Evolutionary conservation across 2,329 filamentous ascomycete genomes (phyloP).

Genomic region (Fusarium newnesense): DNA sequence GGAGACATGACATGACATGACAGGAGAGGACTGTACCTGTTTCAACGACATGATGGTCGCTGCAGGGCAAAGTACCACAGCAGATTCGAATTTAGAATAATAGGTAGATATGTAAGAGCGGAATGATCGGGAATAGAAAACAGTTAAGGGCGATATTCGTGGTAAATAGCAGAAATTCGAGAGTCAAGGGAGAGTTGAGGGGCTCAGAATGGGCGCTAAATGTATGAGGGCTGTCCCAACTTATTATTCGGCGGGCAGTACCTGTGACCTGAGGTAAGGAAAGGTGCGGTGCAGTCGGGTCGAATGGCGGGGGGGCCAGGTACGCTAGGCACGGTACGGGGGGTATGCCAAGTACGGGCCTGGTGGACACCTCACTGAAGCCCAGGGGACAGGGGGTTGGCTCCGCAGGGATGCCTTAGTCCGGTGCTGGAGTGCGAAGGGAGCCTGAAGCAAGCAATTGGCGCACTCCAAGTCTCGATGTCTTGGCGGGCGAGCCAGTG

Average conservation of each 20-base stretch:
- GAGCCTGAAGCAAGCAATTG: slow-evolving; percentile 40
- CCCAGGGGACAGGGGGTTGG: slow-evolving; percentile 11
- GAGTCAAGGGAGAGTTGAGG: slow-evolving; percentile 37
- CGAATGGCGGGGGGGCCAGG: slow-evolving; percentile 31
- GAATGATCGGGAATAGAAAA: slow-evolving; percentile 9
- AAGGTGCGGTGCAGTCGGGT: slow-evolving; percentile 25
- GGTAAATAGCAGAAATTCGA: slow-evolving; percentile 33
- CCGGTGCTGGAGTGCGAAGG: slow-evolving; percentile 21
- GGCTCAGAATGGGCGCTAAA: slow-evolving; percentile 40
- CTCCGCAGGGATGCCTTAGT: neutral
- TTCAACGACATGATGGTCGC: slow-evolving; percentile 66
- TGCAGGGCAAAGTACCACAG: slow-evolving; percentile 38
- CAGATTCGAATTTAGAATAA: slow-evolving; percentile 7
- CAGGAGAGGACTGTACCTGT: slow-evolving; percentile 58
- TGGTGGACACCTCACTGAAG: neutral
- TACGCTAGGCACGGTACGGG: slow-evolving; percentile 41
- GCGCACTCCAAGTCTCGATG: slow-evolving; percentile 26
- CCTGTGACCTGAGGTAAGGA: slow-evolving; percentile 31
- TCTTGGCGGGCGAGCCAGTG: slow-evolving; percentile 39
- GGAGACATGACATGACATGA: slow-evolving; percentile 10
- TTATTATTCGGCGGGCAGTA: slow-evolving; percentile 43
- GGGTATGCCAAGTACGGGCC: slow-evolving; percentile 12
- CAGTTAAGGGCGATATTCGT: slow-evolving; percentile 13
- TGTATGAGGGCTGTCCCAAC: slow-evolving; percentile 39
- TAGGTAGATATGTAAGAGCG: slow-evolving; percentile 4